phyloP scores from a whole-genome alignment of 2,329 filamentous ascomycete species.

The Cordyceps fumosorosea region DNA sequence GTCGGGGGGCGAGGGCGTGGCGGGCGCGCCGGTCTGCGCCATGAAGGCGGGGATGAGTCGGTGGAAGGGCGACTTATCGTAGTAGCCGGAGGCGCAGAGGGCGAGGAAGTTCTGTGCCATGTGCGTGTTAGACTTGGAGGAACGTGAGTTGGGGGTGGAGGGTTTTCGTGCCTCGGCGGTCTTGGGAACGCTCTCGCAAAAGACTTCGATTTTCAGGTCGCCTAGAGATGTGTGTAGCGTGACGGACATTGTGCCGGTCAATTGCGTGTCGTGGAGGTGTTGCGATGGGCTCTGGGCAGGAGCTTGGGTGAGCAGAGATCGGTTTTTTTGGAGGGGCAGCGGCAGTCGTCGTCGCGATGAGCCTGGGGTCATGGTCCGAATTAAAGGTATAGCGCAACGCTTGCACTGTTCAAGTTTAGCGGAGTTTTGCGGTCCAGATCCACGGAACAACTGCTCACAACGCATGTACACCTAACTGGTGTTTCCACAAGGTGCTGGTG shows the following conservation, averaged over 20 bases:
- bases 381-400: neutral
- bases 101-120: conserved; percentile 70
- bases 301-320: neutral
- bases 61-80: conserved; percentile 70
- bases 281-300: neutral
- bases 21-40: conserved; percentile 65
- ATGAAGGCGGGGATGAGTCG: conserved; percentile 77
- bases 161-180: conserved; percentile 65
- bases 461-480: too few species aligned
- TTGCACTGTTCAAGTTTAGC: neutral
- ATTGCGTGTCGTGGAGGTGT: neutral
- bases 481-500: neutral
- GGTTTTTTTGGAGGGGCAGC: conserved; percentile 1
- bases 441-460: neutral
- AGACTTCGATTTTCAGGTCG: conserved; percentile 90
- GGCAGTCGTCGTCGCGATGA: neutral
- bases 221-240: conserved; percentile 82
- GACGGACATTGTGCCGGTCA: conserved; percentile 46
- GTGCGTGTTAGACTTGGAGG: conserved; percentile 11
- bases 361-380: neutral
- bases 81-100: conserved; percentile 73
- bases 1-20: conserved; percentile 41
- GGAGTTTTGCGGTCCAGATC: neutral
- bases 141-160: too few species aligned
- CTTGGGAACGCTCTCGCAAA: conserved; percentile 90